phyloP scores from a whole-genome alignment of 2,329 filamentous ascomycete species.

The Beauveria bassiana region DNA sequence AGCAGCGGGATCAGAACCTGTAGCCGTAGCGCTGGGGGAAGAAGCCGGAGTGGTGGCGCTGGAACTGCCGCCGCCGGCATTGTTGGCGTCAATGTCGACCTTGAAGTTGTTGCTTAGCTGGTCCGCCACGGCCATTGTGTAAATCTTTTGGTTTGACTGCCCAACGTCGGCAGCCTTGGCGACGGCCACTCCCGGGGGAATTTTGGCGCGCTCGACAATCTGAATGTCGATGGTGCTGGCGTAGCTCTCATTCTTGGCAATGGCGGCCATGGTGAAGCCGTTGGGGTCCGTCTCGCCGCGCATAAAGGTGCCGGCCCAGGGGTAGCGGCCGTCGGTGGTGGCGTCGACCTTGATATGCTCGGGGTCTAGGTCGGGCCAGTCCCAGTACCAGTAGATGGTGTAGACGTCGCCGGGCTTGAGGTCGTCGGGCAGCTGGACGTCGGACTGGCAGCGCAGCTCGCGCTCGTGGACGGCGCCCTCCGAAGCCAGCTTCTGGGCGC shows the following conservation, averaged over 20 bases:
- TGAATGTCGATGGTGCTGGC: conserved; percentile 34
- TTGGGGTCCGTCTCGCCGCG: conserved; percentile 29
- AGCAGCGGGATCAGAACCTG: conserved; percentile 10
- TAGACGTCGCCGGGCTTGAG: conserved; percentile 56
- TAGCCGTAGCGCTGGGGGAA: conserved; percentile 3
- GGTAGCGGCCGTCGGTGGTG: conserved; percentile 33
- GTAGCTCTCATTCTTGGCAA: conserved; percentile 33
- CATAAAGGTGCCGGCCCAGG: conserved; percentile 34
- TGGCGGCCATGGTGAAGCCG: conserved; percentile 27
- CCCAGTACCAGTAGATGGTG: conserved; percentile 94
- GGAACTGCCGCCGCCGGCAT: conserved; percentile 12
- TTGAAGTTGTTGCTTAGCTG: conserved; percentile 40
- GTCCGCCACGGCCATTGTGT: conserved; percentile 34
- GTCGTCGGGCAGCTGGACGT: conserved; percentile 66
- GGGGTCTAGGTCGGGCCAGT: conserved; percentile 63
- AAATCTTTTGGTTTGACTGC: conserved; percentile 30
- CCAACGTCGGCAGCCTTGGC: conserved; percentile 22
- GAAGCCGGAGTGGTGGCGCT: not conserved
- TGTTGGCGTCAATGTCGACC: conserved; percentile 29
- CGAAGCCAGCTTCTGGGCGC: conserved; percentile 48
- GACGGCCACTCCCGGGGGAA: conserved; percentile 11
- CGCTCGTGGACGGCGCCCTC: conserved; percentile 44
- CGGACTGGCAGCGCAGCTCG: conserved; percentile 72
- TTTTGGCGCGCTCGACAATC: conserved; percentile 18
- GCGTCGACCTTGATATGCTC: conserved; percentile 32